phyloP scores from a whole-genome alignment of 768 basidiomycete species.

The Lentinula lateritia region DNA sequence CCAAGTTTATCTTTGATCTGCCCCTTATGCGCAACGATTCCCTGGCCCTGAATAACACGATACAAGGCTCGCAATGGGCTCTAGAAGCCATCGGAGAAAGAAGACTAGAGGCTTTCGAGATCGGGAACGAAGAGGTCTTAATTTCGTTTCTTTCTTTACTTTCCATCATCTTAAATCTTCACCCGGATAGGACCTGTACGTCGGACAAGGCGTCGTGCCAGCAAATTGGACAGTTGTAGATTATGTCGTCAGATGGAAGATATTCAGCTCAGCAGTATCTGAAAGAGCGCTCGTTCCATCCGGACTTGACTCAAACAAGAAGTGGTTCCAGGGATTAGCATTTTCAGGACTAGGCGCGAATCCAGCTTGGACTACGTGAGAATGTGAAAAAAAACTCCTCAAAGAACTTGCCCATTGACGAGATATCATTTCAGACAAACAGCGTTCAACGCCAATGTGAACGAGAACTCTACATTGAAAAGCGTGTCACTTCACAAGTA shows the following conservation, averaged over 20 bases:
- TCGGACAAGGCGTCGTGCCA: not conserved
- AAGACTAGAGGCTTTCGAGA: not conserved
- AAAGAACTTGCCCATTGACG: not conserved
- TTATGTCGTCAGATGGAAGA: not conserved
- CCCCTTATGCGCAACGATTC: conserved; percentile 3
- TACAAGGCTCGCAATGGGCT: not conserved
- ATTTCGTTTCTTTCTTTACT: not conserved
- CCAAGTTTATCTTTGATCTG: conserved; percentile 3
- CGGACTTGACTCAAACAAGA: not conserved
- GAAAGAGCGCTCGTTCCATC: not conserved
- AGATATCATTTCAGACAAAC: not conserved
- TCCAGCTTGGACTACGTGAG: conserved; percentile 1
- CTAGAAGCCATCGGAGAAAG: not conserved
- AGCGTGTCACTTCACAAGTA: conserved; percentile 2
- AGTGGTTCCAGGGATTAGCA: conserved; percentile 3
- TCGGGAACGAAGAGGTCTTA: not conserved
- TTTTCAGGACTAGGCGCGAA: conserved; percentile 1
- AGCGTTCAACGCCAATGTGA: not conserved
- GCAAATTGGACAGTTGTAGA: not conserved
- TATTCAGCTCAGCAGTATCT: not conserved
- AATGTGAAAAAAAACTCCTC: not conserved
- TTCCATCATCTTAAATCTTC: no score
- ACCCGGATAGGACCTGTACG: conserved; percentile 1
- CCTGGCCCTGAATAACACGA: not conserved
- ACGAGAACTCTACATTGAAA: not conserved